phyloP scores from a whole-genome alignment of 495 filamentous ascomycete genomes.

The Ascodesmis nigricans region DNA sequence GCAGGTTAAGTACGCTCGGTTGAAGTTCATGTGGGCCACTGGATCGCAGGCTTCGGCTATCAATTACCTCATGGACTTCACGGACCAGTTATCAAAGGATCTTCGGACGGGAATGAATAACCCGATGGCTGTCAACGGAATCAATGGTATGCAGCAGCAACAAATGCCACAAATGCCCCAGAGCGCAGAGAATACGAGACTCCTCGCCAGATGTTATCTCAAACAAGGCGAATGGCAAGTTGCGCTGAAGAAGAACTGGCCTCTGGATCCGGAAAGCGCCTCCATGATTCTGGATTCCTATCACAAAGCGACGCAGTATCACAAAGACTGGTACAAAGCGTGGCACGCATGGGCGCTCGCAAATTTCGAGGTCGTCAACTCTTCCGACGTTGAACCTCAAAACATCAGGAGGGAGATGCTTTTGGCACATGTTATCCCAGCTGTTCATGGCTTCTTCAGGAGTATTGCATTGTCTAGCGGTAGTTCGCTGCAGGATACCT shows the following conservation, averaged over 20 bases:
- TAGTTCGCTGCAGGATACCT: constrained; percentile 85
- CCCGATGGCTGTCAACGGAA: constrained; percentile 33
- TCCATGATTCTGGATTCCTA: constrained; percentile 71
- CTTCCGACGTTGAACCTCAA: constrained; percentile 14
- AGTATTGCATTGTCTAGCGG: constrained; percentile 79
- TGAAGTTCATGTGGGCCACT: constrained; percentile 87
- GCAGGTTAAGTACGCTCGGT: constrained; percentile 69
- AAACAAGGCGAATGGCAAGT: constrained; percentile 94
- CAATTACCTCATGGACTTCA: constrained; percentile 60
- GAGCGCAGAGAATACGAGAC: constrained; percentile 38
- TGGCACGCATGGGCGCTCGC: constrained; percentile 99
- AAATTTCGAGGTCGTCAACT: constrained; percentile 90
- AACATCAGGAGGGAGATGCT: constrained; percentile 39
- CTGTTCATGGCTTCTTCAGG: constrained; percentile 82
- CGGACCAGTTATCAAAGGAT: constrained; percentile 49
- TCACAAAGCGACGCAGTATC: constrained; percentile 70
- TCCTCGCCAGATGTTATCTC: constrained; percentile 85
- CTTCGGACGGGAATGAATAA: constrained; percentile 32
- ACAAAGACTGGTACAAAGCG: constrained; percentile 88
- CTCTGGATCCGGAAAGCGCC: constrained; percentile 12
- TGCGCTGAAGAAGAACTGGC: constrained; percentile 27
- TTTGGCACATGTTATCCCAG: constrained; percentile 76
- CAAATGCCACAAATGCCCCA: constrained; percentile 16
- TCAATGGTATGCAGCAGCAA: constrained; percentile 17
- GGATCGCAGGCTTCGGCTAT: constrained; percentile 51